Evolutionary conservation across 2,329 filamentous ascomycete genomes (phyloP).

Genomic region (Neonectria punicea): DNA sequence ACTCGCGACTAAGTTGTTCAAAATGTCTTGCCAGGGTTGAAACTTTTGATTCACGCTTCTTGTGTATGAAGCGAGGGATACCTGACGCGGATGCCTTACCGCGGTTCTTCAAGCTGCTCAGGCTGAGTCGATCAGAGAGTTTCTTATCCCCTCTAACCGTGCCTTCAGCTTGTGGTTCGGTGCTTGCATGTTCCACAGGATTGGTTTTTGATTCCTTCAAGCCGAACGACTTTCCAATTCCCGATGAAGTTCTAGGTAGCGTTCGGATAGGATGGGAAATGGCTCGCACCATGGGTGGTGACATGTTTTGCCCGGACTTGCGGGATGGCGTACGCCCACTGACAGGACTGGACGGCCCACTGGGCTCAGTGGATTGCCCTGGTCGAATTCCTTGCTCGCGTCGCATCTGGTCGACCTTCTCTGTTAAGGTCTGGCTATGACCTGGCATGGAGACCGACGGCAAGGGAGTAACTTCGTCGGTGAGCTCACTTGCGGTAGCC

Average conservation of each 20-base stretch:
- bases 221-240: conserved; percentile 54
- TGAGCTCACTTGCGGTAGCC: conserved; percentile 21
- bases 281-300: conserved; percentile 65
- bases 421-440: conserved; percentile 48
- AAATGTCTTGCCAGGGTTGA: conserved; percentile 95
- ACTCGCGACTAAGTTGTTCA: conserved; percentile 95
- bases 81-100: conserved; percentile 73
- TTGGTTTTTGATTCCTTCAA: conserved; percentile 49
- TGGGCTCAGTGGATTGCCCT: conserved; percentile 47
- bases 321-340: conserved; percentile 55
- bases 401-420: conserved; percentile 63
- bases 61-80: conserved; percentile 88
- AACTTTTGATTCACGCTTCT: conserved; percentile 79
- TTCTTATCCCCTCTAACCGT: conserved; percentile 74
- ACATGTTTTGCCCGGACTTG: conserved; percentile 57
- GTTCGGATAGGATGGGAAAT: conserved; percentile 62
- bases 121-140: conserved; percentile 76
- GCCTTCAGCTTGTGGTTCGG: conserved; percentile 48
- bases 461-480: conserved; percentile 16
- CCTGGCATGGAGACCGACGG: conserved; percentile 27
- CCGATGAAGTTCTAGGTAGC: conserved; percentile 58
- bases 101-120: conserved; percentile 71
- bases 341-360: conserved; percentile 39
- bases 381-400: conserved; percentile 55
- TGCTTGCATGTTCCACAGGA: conserved; percentile 33